These are phyloP conservation scores for Alternaria consortialis DNA, from an alignment of 2,329 filamentous ascomycete genomes.

Conservation along the genomic window DNA sequence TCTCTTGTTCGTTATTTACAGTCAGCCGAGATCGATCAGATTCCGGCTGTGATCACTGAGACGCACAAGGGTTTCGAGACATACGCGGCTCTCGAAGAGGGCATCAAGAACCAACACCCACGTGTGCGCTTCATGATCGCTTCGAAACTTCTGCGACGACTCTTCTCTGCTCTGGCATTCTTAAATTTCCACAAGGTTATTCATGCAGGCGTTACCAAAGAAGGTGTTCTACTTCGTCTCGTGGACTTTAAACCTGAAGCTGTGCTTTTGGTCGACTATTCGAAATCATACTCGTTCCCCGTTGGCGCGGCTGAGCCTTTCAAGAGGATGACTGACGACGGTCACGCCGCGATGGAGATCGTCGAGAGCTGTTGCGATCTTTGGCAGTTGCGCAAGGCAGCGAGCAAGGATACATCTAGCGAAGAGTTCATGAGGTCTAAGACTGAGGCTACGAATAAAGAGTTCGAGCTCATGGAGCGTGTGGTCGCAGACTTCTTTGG, in stretches of 20 bases:
- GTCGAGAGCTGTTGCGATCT: conserved; percentile 30
- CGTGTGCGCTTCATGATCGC: conserved; percentile 24
- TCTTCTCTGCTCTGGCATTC: conserved; percentile 27
- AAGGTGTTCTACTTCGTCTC: conserved; percentile 23
- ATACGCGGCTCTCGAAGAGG: conserved; percentile 12
- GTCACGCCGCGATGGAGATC: conserved; percentile 19
- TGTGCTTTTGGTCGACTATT: conserved; percentile 29
- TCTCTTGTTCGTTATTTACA: conserved; percentile 26
- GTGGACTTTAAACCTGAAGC: conserved; percentile 2
- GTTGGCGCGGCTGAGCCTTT: conserved; percentile 8
- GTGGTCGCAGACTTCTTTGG: conserved; percentile 18
- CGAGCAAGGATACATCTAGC: conserved; percentile 3
- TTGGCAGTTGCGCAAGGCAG: conserved; percentile 26
- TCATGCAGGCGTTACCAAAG: conserved; percentile 17
- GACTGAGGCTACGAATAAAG: conserved; percentile 10
- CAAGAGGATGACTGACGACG: conserved; percentile 20
- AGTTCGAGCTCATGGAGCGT: conserved; percentile 18
- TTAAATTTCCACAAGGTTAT: conserved; percentile 25
- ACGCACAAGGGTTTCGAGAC: conserved; percentile 21
- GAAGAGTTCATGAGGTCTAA: conserved; percentile 16
- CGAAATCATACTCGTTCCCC: neutral
- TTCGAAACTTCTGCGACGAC: conserved; percentile 18
- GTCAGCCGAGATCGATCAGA: conserved; percentile 8
- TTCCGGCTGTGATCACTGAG: conserved; percentile 26
- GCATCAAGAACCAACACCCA: conserved; percentile 19